Evolutionary conservation across 2,329 filamentous ascomycete species (phyloP).

Genomic region (Neopestalotiopsis sp.): DNA sequence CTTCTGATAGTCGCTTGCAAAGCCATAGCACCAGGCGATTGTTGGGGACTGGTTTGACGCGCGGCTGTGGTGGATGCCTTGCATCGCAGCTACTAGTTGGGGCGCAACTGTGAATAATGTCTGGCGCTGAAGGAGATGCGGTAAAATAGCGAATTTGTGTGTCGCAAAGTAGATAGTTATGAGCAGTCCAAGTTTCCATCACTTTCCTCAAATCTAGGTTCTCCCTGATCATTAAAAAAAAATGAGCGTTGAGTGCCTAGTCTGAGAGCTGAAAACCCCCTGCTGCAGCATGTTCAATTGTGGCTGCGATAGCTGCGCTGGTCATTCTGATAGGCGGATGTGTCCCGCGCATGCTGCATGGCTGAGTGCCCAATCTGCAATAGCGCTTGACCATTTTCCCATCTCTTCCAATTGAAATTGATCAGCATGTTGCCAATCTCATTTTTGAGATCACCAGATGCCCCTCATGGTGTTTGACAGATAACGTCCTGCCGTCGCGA

Average conservation of each 20-base stretch:
- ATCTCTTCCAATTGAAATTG: no score
- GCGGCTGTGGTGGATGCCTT: neutral
- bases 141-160: neutral
- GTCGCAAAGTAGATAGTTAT: neutral
- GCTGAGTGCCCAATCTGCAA: neutral
- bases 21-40: neutral
- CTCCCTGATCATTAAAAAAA: neutral
- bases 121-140: neutral
- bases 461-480: no score
- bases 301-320: neutral
- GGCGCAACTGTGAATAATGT: neutral
- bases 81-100: neutral
- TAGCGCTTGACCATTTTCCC: no score
- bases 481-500: no score
- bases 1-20: neutral
- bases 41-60: neutral
- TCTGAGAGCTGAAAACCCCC: neutral
- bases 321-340: neutral
- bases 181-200: neutral
- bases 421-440: no score
- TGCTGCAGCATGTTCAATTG: neutral
- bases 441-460: no score
- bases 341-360: neutral
- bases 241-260: neutral
- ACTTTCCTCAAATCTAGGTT: neutral